phyloP scores from a whole-genome alignment of 371 early-diverging fungal genomes.

The Mortierella sp. region DNA sequence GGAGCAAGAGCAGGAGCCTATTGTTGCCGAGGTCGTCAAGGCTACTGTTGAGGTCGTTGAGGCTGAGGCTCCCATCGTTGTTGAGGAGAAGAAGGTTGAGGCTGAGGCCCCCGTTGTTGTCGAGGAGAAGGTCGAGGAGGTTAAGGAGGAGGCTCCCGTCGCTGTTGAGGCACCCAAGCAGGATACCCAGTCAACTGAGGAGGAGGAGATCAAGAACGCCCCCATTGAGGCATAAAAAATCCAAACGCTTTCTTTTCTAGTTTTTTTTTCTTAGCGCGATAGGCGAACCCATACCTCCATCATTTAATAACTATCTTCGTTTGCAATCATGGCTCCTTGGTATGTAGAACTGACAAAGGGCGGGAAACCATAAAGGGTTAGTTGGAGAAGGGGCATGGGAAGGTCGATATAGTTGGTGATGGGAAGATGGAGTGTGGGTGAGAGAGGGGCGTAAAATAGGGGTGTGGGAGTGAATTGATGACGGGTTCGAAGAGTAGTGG shows the following conservation, averaged over 20 bases:
- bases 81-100: constrained; percentile 6
- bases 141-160: neutral
- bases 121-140: neutral
- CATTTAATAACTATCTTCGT: neutral
- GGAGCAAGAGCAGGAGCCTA: neutral
- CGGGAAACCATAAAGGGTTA: neutral
- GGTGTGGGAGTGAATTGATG: no score
- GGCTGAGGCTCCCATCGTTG: constrained; percentile 3
- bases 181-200: neutral
- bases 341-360: neutral
- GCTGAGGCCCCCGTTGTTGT: neutral
- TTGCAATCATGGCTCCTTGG: no score
- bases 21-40: constrained; percentile 6
- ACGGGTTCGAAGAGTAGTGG: no score
- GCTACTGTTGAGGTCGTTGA: constrained; percentile 14
- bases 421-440: no score
- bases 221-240: constrained; percentile 17
- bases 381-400: no score
- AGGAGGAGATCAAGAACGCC: constrained; percentile 12
- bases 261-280: neutral
- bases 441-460: no score
- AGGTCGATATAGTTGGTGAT: no score
- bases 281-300: neutral
- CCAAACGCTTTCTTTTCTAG: neutral
- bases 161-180: constrained; percentile 12